Conservation (phyloP, 345 rosid species). For the Melaleuca alternifolia region DNA sequence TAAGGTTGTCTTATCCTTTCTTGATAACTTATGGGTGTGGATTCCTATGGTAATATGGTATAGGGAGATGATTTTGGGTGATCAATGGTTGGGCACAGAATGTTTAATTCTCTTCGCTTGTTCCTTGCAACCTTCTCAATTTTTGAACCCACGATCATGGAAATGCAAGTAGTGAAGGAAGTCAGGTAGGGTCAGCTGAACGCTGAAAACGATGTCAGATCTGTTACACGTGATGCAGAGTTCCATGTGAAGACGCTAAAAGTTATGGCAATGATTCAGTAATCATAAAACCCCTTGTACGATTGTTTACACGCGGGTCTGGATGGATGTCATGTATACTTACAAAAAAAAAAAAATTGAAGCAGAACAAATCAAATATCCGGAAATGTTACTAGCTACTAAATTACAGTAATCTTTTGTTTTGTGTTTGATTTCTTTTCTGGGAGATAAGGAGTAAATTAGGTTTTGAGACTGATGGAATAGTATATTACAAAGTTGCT, state of each 20-base stretch:
- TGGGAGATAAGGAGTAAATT: background rate
- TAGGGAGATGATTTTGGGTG: background rate
- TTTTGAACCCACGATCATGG: background rate
- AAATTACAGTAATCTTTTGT: background rate
- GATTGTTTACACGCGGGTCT: background rate
- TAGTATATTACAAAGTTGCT: background rate
- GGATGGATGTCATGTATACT: background rate
- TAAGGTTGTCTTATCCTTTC: background rate
- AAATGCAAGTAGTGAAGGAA: background rate
- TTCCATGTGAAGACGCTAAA: background rate
- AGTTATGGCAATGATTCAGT: background rate
- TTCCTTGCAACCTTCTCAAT: background rate
- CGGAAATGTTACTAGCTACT: background rate
- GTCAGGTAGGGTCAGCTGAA: background rate
- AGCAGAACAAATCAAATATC: background rate
- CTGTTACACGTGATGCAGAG: background rate
- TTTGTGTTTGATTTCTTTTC: background rate
- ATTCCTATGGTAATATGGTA: background rate
- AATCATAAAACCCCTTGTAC: background rate
- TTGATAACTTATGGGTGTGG: background rate
- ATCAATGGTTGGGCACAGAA: background rate
- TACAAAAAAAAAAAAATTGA: background rate
- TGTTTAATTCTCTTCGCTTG: background rate
- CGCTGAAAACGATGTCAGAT: background rate
- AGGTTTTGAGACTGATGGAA: background rate